Conservation (phyloP, 2,329 filamentous ascomycete genomes). For the Alternaria arborescens region DNA sequence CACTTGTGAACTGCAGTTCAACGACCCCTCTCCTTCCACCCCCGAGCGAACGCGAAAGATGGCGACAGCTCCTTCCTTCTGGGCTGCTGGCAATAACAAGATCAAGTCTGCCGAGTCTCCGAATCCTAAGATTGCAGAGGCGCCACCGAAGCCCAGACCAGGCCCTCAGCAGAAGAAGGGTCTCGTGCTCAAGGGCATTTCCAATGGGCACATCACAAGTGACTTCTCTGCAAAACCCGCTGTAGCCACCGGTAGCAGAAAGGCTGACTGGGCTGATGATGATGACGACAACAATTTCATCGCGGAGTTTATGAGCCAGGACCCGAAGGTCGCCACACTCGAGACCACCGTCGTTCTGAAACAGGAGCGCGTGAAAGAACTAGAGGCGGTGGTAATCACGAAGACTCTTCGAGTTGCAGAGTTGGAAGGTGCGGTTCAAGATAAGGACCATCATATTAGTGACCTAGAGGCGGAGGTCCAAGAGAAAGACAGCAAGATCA, state of each 20-base stretch:
- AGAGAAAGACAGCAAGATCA: conserved; percentile 2
- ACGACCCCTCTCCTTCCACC: neutral
- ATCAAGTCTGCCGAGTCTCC: conserved; percentile 4
- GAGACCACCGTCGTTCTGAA: conserved; percentile 13
- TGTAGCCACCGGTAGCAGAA: conserved; percentile 1
- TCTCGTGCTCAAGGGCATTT: conserved; percentile 9
- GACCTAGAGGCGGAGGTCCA: conserved; percentile 10
- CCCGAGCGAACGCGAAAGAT: neutral
- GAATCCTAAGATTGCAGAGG: neutral
- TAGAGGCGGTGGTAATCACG: conserved; percentile 15
- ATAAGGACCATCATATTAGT: conserved; percentile 11
- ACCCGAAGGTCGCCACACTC: neutral
- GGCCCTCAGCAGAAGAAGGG: conserved; percentile 9
- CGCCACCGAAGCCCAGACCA: neutral
- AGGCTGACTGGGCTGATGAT: conserved; percentile 28
- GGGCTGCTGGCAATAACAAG: conserved; percentile 12
- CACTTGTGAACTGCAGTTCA: neutral
- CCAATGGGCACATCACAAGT: conserved; percentile 1
- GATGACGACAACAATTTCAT: conserved; percentile 30
- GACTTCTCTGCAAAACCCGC: neutral
- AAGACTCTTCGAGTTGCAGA: conserved; percentile 22
- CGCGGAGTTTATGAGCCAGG: conserved; percentile 5
- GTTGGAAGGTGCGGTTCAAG: conserved; percentile 14
- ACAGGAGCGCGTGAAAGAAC: conserved; percentile 17
- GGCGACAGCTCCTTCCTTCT: conserved; percentile 8